Conservation (phyloP, 129 eudicot species). For the Flaveria trinervia region DNA sequence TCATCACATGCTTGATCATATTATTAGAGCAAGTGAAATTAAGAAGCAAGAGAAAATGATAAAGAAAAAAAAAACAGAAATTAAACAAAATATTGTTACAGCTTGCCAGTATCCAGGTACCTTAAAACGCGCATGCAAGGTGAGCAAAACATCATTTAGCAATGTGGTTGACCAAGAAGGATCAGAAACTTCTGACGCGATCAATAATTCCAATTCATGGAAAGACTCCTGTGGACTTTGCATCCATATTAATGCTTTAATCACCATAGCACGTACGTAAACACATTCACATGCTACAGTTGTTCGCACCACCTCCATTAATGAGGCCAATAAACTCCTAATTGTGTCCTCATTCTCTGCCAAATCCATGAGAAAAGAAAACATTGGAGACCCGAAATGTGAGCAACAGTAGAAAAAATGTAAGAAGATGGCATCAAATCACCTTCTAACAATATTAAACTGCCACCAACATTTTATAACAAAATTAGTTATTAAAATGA, state of each 20-base stretch:
- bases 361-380: conserved; percentile 45
- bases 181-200: conserved; percentile 93
- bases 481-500: background rate
- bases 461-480: background rate
- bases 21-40: no score
- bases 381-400: conserved; percentile 39
- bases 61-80: background rate
- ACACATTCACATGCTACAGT: conserved; percentile 99
- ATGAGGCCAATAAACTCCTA: conserved; percentile 73
- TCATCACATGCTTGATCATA: no score
- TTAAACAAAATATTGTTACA: background rate
- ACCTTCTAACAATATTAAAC: background rate
- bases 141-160: conserved; percentile 82
- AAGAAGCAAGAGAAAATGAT: no score
- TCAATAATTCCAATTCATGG: conserved; percentile 79
- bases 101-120: conserved; percentile 36
- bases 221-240: conserved; percentile 96
- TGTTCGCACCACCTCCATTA: conserved; percentile 95
- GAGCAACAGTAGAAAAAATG: conserved; percentile 19
- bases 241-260: conserved; percentile 97
- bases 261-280: conserved; percentile 95
- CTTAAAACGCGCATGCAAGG: conserved; percentile 98
- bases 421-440: background rate
- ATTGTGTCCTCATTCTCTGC: conserved; percentile 71
- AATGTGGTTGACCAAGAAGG: conserved; percentile 93